Base-by-base conservation (phyloP, 495 filamentous ascomycete genomes). In the Parathielavia appendiculata region DNA sequence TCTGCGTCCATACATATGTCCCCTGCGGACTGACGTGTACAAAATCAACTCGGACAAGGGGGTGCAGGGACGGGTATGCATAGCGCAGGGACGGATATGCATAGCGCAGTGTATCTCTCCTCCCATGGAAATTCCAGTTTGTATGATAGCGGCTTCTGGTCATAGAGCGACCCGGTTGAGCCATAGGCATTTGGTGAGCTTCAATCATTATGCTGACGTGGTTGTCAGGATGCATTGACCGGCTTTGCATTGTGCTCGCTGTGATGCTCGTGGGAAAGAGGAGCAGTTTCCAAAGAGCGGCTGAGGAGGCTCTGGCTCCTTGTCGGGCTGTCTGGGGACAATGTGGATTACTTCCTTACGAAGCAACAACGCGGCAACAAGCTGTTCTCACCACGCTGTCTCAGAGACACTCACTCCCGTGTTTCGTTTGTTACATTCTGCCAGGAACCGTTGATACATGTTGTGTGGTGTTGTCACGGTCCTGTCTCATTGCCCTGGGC, bases 81-180 rank as follows among this genome's bases (percentile, higher is more conserved):
- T 69, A 69, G 66, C 64, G 68, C 58, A 63, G 48, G 66, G 58
- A 51, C 45, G 59, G 62, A 60, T 63, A 60, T 66, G 64, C 68
- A 71, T 69, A 69, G 66, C 64, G 68, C 58, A 63, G 48, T 63
- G 61, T 69, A 65, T 71, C 68, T 71, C 69, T 69, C 64, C 66
- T 67, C 69, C 64, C 60, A 60, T 63, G 61, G 51, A 66, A 59
- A 62, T 66, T 6, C 26, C 26, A 30, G 26, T 30, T 30, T 66
- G 61, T 67, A 71, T 66, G 62, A 64, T 69, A 71, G 60, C 57
- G 63, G 63, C 52, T 57, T 61, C 63, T 62, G 60, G 64, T 62
- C 53, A 68, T 66, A 66, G 59, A 67, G 57, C 50, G 54, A 46
- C 62, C 54, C 50, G 51, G 58, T 63, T 65, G 59, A 59, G 66